These are phyloP conservation scores for Ogataea haglerorum DNA, from an alignment of 805 yeast genomes.

Conservation along the genomic window DNA sequence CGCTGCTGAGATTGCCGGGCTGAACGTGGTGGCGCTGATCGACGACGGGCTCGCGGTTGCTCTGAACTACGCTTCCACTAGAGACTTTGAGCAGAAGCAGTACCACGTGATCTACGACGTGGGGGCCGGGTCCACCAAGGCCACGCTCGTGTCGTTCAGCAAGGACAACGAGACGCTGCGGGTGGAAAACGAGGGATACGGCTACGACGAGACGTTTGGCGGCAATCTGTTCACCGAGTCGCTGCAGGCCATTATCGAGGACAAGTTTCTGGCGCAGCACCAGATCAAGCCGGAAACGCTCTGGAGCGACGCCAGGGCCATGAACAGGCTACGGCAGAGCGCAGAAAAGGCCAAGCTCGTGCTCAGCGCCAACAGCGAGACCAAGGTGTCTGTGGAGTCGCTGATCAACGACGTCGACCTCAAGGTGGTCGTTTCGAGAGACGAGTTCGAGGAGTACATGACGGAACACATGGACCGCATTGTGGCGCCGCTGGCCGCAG, in stretches of 20 bases:
- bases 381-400: conserved; percentile 72
- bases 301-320: conserved; percentile 38
- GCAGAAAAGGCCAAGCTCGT: conserved; percentile 88
- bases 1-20: conserved; percentile 66
- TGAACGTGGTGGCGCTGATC: conserved; percentile 62
- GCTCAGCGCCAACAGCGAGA: conserved; percentile 84
- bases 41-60: conserved; percentile 95
- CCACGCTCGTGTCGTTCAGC: conserved; percentile 70
- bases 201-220: conserved; percentile 64
- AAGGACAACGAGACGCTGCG: conserved; percentile 39
- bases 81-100: conserved; percentile 46
- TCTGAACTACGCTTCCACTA: conserved; percentile 63
- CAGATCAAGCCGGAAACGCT: conserved; percentile 40
- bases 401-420: conserved; percentile 73
- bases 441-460: conserved; percentile 68
- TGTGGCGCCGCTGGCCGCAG: conserved; percentile 50
- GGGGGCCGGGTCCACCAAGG: conserved; percentile 90
- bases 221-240: conserved; percentile 72
- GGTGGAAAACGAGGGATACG: conserved; percentile 69
- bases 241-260: conserved; percentile 57
- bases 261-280: conserved; percentile 53
- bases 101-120: conserved; percentile 78
- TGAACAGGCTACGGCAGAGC: conserved; percentile 68
- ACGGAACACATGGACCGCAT: conserved; percentile 45
- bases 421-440: conserved; percentile 61